Evolutionary conservation across 768 basidiomycete genomes (phyloP).

Genomic region (Trametes punicea): DNA sequence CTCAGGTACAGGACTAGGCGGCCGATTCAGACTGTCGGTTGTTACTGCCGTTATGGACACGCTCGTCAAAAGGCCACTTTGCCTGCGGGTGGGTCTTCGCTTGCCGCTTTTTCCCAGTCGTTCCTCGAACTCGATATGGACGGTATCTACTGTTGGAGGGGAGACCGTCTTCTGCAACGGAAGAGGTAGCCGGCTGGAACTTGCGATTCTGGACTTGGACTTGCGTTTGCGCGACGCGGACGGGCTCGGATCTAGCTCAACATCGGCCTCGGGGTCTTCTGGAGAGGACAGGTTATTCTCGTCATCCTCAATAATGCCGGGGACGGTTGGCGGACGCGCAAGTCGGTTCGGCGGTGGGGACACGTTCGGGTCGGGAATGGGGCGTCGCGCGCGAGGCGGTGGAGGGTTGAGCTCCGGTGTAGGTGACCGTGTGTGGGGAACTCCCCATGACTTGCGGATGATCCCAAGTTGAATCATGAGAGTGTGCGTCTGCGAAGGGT

Average conservation of each 20-base stretch:
- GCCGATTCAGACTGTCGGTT: conserved; percentile 35
- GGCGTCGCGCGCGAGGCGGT: conserved; percentile 50
- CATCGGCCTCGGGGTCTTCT: conserved; percentile 35
- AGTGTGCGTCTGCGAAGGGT: conserved; percentile 24
- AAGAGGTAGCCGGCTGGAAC: conserved; percentile 15
- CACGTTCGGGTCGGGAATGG: conserved; percentile 38
- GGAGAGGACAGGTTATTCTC: conserved; percentile 43
- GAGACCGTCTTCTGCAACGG: conserved; percentile 5
- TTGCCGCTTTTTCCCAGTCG: conserved; percentile 32
- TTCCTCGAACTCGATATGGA: conserved; percentile 33
- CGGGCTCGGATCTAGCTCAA: conserved; percentile 38
- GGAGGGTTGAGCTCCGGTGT: conserved; percentile 36
- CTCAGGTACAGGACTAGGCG: conserved; percentile 67
- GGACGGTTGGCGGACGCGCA: conserved; percentile 62
- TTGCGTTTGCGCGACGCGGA: conserved; percentile 41
- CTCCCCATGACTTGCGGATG: conserved; percentile 61
- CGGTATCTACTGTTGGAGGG: conserved; percentile 31
- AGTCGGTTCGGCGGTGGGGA: conserved; percentile 54
- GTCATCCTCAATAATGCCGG: conserved; percentile 66
- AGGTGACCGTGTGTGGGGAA: conserved; percentile 29
- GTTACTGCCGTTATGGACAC: conserved; percentile 33
- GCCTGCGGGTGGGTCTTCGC: conserved; percentile 37
- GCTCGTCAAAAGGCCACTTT: conserved; percentile 52
- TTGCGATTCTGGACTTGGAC: conserved; percentile 34
- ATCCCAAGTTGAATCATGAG: conserved; percentile 62